These are phyloP conservation scores for Shiraia sp. DNA, from an alignment of 2,329 filamentous ascomycete species.

Conservation along the genomic window DNA sequence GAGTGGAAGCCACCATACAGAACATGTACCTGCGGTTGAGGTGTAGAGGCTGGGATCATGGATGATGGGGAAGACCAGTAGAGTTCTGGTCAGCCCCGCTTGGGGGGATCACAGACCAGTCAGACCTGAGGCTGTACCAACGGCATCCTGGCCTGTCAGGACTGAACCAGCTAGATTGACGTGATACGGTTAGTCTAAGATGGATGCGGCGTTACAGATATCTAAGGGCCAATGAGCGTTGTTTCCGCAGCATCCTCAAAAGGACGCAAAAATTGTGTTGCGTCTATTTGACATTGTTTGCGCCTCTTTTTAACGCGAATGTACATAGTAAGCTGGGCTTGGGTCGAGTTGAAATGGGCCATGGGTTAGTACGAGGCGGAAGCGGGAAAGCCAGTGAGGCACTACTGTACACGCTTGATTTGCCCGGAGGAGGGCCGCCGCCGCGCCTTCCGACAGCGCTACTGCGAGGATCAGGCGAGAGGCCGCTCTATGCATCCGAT, in stretches of 20 bases:
- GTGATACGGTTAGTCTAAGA: constrained; percentile 3
- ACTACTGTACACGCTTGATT: constrained; percentile 2
- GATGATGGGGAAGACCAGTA: constrained; percentile 10
- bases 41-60: constrained; percentile 13
- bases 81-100: constrained; percentile 10
- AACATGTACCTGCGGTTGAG: constrained; percentile 6
- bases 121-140: too few relatives aligned
- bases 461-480: constrained; percentile 5
- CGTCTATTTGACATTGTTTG: too few relatives aligned
- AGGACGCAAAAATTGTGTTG: too few relatives aligned
- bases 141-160: too few relatives aligned
- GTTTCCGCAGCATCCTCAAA: too few relatives aligned
- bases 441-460: constrained; percentile 16
- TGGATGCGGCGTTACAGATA: too few relatives aligned
- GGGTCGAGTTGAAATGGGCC: too few relatives aligned
- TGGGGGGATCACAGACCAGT: constrained; percentile 9
- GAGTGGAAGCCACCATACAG: constrained; percentile 6
- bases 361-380: too few relatives aligned
- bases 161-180: background rate
- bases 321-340: too few relatives aligned
- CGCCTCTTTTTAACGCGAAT: too few relatives aligned
- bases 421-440: constrained; percentile 17
- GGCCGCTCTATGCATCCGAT: constrained; percentile 1
- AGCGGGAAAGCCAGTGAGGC: too few relatives aligned
- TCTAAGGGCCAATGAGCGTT: too few relatives aligned